Percentiles rank a stretch among this genome's conserved stretches.
Conservation (phyloP, 805 yeast species). For the Candida nonsorbophila region DNA sequence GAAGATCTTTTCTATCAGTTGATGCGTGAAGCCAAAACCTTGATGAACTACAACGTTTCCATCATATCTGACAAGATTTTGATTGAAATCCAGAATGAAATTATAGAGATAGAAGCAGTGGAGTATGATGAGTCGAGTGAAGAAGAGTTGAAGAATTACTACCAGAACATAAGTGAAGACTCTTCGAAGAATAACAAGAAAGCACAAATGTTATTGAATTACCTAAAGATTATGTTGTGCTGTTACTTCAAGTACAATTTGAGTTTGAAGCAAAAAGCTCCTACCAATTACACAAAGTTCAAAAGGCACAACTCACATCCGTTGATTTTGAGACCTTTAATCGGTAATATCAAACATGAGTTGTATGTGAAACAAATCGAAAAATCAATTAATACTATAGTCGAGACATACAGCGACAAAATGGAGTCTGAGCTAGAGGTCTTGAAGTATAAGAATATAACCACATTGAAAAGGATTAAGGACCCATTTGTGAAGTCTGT, state of each 20-base stretch:
- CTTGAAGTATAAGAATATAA: constrained; percentile 22
- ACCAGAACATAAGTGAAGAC: constrained; percentile 23
- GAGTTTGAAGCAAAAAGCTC: constrained; percentile 38
- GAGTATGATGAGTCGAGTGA: constrained; percentile 37
- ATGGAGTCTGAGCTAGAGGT: constrained; percentile 5
- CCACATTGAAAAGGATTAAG: constrained; percentile 6
- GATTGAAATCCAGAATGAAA: constrained; percentile 59
- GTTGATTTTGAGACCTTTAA: constrained; percentile 48
- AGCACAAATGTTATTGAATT: constrained; percentile 51
- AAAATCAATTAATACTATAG: constrained; percentile 21
- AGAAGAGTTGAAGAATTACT: constrained; percentile 26
- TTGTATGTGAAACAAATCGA: constrained; percentile 24
- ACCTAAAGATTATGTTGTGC: constrained; percentile 57
- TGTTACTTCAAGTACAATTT: constrained; percentile 48
- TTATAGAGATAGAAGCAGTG: constrained; percentile 67
- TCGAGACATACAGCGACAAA: constrained; percentile 9
- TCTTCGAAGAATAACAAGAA: constrained; percentile 27
- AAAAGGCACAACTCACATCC: constrained; percentile 40
- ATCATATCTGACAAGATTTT: constrained; percentile 60
- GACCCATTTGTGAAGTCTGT: constrained; percentile 37
- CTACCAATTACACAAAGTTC: constrained; percentile 43
- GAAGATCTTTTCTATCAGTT: constrained; percentile 81
- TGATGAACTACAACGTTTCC: constrained; percentile 65
- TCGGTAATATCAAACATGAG: constrained; percentile 57
- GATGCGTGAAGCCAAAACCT: constrained; percentile 64